A percentile compares a stretch with the other conserved stretches of the same genome.
Evolutionary conservation across 176 grass and related monocot species (phyloP).

Genomic region (Metroxylon sagu): DNA sequence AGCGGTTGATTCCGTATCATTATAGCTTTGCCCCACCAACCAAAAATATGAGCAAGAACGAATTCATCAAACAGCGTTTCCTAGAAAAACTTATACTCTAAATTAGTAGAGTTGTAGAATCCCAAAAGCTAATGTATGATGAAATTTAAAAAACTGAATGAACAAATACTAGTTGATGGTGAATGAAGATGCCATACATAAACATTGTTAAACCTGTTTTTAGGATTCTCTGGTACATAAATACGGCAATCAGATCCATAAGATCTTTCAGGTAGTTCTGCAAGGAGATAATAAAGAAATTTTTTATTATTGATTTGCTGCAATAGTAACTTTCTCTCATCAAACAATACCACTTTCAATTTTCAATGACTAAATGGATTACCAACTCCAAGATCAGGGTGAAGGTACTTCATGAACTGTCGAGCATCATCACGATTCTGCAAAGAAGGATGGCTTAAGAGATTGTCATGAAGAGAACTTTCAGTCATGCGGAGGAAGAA

Average conservation of each 20-base stretch:
- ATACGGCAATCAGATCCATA: constrained; percentile 93
- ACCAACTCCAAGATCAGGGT: constrained; percentile 93
- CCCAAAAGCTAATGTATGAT: too few species aligned
- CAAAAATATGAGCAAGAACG: constrained; percentile 94
- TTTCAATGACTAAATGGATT: constrained; percentile 23
- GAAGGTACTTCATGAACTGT: constrained; percentile 95
- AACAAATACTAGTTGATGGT: constrained; percentile 28
- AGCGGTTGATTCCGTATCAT: constrained; percentile 99
- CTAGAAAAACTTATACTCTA: constrained; percentile 72
- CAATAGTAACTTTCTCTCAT: neutral
- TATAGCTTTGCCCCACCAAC: constrained; percentile 99
- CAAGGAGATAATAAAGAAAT: constrained; percentile 16
- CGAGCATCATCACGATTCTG: constrained; percentile 85
- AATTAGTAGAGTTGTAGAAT: constrained; percentile 59
- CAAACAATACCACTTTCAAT: constrained; percentile 2
- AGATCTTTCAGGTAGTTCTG: constrained; percentile 98
- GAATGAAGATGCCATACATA: constrained; percentile 87
- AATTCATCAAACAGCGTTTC: constrained; percentile 99
- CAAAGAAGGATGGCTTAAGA: too few species aligned
- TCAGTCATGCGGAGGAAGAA: too few species aligned
- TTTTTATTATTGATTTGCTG: constrained; percentile 12
- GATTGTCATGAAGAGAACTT: too few species aligned
- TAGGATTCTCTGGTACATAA: constrained; percentile 94
- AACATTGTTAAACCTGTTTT: constrained; percentile 97
- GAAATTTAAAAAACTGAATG: constrained; percentile 9